phyloP scores from a whole-genome alignment of 2,329 filamentous ascomycete species.

The Pestalotiopsis sp. region DNA sequence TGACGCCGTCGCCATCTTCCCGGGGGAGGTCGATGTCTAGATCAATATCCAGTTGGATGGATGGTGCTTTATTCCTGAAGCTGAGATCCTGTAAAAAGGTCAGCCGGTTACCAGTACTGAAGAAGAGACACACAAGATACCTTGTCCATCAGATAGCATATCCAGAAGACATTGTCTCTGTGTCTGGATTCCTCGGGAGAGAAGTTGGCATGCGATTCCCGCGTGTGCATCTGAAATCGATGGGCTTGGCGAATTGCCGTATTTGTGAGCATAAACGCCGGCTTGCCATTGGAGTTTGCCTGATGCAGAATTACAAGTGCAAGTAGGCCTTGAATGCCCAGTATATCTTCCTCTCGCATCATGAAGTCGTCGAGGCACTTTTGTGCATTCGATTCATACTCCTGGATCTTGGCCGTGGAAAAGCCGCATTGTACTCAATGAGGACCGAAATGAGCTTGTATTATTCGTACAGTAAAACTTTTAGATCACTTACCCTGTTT shows the following conservation, averaged over 20 bases:
- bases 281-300: constrained; percentile 37
- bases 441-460: neutral
- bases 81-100: constrained; percentile 34
- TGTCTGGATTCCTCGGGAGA: constrained; percentile 35
- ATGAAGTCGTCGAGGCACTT: constrained; percentile 40
- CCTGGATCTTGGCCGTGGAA: constrained; percentile 21
- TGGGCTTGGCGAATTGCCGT: constrained; percentile 42
- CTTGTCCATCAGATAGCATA: constrained; percentile 43
- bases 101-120: constrained; percentile 2
- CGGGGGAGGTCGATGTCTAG: constrained; percentile 42
- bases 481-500: constrained; percentile 6
- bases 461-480: neutral
- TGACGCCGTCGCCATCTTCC: constrained; percentile 33
- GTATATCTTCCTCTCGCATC: constrained; percentile 36
- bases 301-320: constrained; percentile 41
- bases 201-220: constrained; percentile 24
- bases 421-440: neutral
- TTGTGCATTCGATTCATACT: constrained; percentile 40
- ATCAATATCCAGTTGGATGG: constrained; percentile 41
- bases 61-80: constrained; percentile 37
- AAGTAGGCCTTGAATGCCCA: constrained; percentile 41
- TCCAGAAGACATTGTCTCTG: constrained; percentile 41
- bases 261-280: constrained; percentile 39
- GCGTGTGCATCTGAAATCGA: constrained; percentile 36
- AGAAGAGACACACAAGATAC: constrained; percentile 19